Evolutionary conservation across 1,284 basidiomycete genomes (phyloP).

Genomic region (Peniophora sp.): DNA sequence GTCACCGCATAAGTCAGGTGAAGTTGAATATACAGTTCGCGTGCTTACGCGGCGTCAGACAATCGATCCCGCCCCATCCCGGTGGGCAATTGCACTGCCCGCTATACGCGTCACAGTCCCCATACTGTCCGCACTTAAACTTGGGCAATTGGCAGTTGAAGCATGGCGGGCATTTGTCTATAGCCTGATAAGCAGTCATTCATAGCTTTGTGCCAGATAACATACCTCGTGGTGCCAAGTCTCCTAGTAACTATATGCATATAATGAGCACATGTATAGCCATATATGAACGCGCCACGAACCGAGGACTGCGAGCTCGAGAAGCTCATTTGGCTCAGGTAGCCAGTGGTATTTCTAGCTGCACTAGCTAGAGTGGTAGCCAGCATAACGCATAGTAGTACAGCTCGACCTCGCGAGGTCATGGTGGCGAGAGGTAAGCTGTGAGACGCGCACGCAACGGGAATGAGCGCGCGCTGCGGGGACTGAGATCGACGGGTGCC

Average conservation of each 20-base stretch:
- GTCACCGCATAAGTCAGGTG: background rate
- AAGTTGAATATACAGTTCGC: background rate
- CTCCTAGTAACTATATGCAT: background rate
- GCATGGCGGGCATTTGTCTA: constrained; percentile 61
- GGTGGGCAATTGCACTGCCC: constrained; percentile 88
- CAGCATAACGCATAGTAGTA: background rate
- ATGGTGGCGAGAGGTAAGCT: background rate
- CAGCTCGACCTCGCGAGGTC: background rate
- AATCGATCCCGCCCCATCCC: constrained; percentile 89
- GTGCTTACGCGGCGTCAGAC: constrained; percentile 68
- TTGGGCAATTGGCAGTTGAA: constrained; percentile 84
- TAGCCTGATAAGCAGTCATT: background rate
- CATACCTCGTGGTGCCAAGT: background rate
- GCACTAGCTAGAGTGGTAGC: background rate
- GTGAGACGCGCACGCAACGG: background rate
- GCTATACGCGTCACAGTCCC: constrained; percentile 80
- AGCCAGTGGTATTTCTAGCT: background rate
- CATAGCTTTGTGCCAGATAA: background rate
- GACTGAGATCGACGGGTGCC: too few species aligned
- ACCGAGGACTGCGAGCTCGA: background rate
- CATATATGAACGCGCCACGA: background rate
- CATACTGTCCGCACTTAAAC: constrained; percentile 82
- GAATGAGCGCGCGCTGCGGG: too few species aligned
- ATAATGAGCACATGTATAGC: background rate
- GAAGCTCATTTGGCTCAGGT: background rate